Base-by-base conservation (phyloP, 306 rosid species). In the Trifolium repens region DNA sequence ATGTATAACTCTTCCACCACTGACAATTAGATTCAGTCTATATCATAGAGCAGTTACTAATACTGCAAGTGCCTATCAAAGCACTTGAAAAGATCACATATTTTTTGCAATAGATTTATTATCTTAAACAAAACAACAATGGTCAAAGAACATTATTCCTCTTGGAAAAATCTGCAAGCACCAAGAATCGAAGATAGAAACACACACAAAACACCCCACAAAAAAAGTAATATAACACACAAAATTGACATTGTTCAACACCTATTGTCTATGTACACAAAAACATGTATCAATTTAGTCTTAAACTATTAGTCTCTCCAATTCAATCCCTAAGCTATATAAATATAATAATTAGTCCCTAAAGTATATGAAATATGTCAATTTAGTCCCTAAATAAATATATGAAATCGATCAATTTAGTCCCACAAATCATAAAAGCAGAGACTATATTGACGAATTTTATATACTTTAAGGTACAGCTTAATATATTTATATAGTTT, bases 21-120 rank as follows among this genome's bases (percentile, higher is more conserved):
- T 26, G 24, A 16, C 27, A 10, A 13, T 75, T 52, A 50, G 53
- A 75, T n/a, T 54, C 52, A 54, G 9, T 72, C 66, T 7, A 71
- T 54, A 71, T 39, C 40, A 22, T 1, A 35, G 5, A 35, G 40
- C 40, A 35, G 40, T 35, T 6, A 34, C 37, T 34, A 34, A 34
- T 55, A 63, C 44, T n/a, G 10, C 57, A 50, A 50, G 24, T 16
- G 15, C 22, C 10, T 0, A 50, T 50, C 55, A 50, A 14, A 50
- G 19, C 57, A 50, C 57, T n/a, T 50, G 71, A 26, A 65, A 50
- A 16, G 13, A 27, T 26, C 24, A 4, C 24, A 53, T 27, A 43
- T 55, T 22, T 17, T 16, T 27, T 14, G 10, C 62, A 13, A 40
- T 15, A 32, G 1, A 64, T 27, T 27, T 8, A 70, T 60, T 30